Base-by-base conservation (phyloP, 1,284 basidiomycete species). In the Caloboletus firmus region DNA sequence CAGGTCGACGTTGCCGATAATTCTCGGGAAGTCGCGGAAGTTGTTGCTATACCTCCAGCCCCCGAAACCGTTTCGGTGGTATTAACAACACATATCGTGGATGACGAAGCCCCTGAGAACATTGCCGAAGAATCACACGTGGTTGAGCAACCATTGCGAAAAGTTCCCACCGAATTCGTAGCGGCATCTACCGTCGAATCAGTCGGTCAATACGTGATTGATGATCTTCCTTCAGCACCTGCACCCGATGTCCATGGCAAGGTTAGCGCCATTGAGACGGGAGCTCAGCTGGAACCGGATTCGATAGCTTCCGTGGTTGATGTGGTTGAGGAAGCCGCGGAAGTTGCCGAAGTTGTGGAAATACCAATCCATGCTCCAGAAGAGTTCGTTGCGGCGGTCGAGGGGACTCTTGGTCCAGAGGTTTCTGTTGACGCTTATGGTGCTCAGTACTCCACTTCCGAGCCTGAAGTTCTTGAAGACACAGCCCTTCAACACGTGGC, bases 371-470 rank as follows among this genome's bases (percentile, higher is more conserved):
- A 71, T 36, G 62, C 73, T 5, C 73, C 74, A 4, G 73, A 73
- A 4, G 73, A 73, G 55, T 58, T 47, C 8, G 67, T 74, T 34
- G 67, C 74, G 0, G 59, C 72, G 20, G 62, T 72, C 13, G 74
- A 73, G 7, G 71, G 71, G 41, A 78, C 76, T 2, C 72, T 72
- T 34, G 71, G 73, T 2, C 74, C 72, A 20, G 64, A 74, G 31
- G 53, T 71, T 43, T 73, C 72, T 28, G 63, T 72, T 51, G 62
- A 63, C 28, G 58, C 57, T 13, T 63, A 54, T 20, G 22, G 34
- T 43, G 17, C 41, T 26, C 58, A 49, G 32, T 34, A 39, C 50
- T 30, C 49, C 41, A 35, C 36, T 45, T 13, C 35, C 11, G 46
- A 49, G 18, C 49, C 26, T 34, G 46, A 51, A 17, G 18, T 20